Evolutionary conservation across 768 basidiomycete species (phyloP).

Genomic region (Dictyophora rubrovolvata): DNA sequence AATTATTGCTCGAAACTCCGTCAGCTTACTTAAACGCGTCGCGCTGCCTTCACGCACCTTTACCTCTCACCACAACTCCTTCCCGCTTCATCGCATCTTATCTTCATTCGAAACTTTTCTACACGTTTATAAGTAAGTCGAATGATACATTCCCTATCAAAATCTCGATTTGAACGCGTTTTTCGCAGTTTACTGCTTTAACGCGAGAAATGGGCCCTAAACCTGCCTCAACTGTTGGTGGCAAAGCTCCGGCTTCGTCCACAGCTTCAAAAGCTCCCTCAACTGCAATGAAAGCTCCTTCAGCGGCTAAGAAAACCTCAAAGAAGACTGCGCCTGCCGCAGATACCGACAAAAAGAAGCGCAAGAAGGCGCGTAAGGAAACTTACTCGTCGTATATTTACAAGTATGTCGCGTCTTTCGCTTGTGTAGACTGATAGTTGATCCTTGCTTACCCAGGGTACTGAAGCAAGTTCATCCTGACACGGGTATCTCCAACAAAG

Average conservation of each 20-base stretch:
- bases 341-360: slow-evolving; percentile 70
- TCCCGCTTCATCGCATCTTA: neutral
- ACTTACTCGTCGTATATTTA: slow-evolving; percentile 82
- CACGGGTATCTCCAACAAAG: slow-evolving; percentile 89
- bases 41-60: neutral
- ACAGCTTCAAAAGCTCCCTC: slow-evolving; percentile 29
- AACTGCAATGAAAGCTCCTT: slow-evolving; percentile 46
- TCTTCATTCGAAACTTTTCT: neutral
- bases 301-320: slow-evolving; percentile 46
- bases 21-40: neutral
- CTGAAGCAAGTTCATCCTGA: slow-evolving; percentile 90
- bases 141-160: neutral
- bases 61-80: neutral
- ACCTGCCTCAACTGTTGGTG: slow-evolving; percentile 41
- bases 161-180: neutral
- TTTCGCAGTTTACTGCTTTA: neutral
- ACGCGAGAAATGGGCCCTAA: slow-evolving; percentile 5
- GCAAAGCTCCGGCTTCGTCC: slow-evolving; percentile 44
- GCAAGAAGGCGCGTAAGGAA: slow-evolving; percentile 71
- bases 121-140: neutral
- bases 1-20: neutral
- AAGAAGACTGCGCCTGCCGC: slow-evolving; percentile 29
- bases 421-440: neutral
- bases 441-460: slow-evolving; percentile 30
- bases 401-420: slow-evolving; percentile 35